Evolutionary conservation across 169 alveolate genomes (phyloP), one percentile per base, ranked within the genome.

Genomic region (Theileria orientalis): DNA sequence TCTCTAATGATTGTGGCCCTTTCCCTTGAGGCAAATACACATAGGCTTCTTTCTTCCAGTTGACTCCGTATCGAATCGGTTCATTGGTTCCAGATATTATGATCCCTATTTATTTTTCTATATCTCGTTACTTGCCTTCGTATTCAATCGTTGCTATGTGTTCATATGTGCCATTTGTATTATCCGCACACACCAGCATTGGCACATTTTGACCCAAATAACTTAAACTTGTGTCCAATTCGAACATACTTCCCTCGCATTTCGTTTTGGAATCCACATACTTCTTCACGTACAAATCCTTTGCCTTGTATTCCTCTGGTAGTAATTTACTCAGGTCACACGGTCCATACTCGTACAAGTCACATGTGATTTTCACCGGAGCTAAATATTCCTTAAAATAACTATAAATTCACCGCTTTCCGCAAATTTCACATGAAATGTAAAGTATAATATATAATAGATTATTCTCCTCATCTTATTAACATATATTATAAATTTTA

Each of bases 61-160:
- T 16, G 11, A 9, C 21, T 25, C 72, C 77, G 19, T 66, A 76
- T 5, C 70, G 19, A n/a, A 76, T 76, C 14, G 16, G 8, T 9
- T 63, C 51, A 29, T 42, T n/a, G 3, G 46, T 30, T 27, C 30
- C 25, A 8, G 56, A 30, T 11, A 76, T 30, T 16, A 68, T 76
- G 51, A 41, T 59, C 16, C 69, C 46, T 59, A 59, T 5, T 2
- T 29, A 25, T 0, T 32, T 25, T 0, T 27, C 8, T 16, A 7
- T 9, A 25, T 7, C n/a, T 64, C 19, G 7, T 21, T 27, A 42
- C 76, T 2, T 1, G 69, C 85, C 85, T 23, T 1, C 2, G 69
- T 33, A 76, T 70, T 2, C 19, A 2, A 76, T 76, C 5, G 52
- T 49, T 46, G 60, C 77, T 19, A 76, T 30, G 29, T 8, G 14